A percentile compares a stretch with the other conserved stretches of the same genome.
Conservation (phyloP, 2,329 filamentous ascomycete species). For the Penicillium sp. region DNA sequence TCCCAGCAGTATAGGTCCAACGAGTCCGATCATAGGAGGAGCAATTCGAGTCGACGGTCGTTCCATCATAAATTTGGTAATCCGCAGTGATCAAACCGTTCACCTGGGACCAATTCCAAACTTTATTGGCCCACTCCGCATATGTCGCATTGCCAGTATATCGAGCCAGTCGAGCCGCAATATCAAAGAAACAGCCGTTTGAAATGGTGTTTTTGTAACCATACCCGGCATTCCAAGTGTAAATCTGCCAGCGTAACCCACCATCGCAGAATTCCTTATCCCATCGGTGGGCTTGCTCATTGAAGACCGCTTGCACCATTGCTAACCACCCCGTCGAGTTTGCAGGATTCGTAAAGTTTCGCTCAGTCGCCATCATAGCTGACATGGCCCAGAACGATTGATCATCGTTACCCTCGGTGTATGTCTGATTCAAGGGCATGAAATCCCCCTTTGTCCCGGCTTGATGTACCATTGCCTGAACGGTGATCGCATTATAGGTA, state of each 20-base stretch:
- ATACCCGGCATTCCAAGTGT: conserved; percentile 40
- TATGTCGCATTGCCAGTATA: conserved; percentile 40
- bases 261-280: conserved; percentile 68
- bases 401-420: conserved; percentile 59
- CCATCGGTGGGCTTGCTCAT: conserved; percentile 74
- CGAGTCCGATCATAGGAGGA: conserved; percentile 55
- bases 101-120: conserved; percentile 61
- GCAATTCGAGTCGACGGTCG: conserved; percentile 57
- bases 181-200: conserved; percentile 39
- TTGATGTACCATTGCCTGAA: conserved; percentile 44
- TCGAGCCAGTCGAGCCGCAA: conserved; percentile 36
- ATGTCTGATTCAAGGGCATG: conserved; percentile 48
- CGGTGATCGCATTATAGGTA: conserved; percentile 44
- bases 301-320: conserved; percentile 77
- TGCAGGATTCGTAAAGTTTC: conserved; percentile 47
- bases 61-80: conserved; percentile 60
- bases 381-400: conserved; percentile 62
- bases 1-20: conserved; percentile 62
- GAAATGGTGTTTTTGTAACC: conserved; percentile 42
- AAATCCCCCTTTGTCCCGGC: conserved; percentile 43
- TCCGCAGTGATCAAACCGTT: conserved; percentile 56
- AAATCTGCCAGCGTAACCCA: conserved; percentile 59
- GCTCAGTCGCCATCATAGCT: conserved; percentile 60
- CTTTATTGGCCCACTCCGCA: conserved; percentile 67
- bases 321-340: conserved; percentile 73